Conservation (phyloP, 257 asterid species). For the Cynanchum wilfordii region DNA sequence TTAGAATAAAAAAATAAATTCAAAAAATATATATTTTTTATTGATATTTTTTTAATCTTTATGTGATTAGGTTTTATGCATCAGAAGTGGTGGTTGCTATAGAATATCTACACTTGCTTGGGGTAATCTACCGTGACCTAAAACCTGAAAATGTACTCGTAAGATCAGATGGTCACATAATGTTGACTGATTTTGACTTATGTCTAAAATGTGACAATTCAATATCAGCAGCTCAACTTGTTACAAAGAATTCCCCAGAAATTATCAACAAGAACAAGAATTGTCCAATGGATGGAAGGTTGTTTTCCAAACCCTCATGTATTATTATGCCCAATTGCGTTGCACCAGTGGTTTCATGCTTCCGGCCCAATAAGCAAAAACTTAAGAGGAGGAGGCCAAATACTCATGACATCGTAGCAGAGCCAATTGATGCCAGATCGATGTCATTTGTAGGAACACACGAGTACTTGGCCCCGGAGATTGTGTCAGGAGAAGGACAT, state of each 20-base stretch:
- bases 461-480: slow-evolving; percentile 67
- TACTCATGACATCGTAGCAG: slow-evolving; percentile 32
- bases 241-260: slow-evolving; percentile 22
- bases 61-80: slow-evolving; percentile 57
- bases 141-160: slow-evolving; percentile 79
- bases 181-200: slow-evolving; percentile 77
- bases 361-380: neutral
- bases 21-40: too few species aligned
- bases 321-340: slow-evolving; percentile 42
- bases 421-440: slow-evolving; percentile 57
- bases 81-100: slow-evolving; percentile 73
- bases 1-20: too few species aligned
- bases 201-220: slow-evolving; percentile 47
- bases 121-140: slow-evolving; percentile 58
- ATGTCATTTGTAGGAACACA: slow-evolving; percentile 77
- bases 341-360: slow-evolving; percentile 31
- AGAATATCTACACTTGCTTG: slow-evolving; percentile 83
- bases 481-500: slow-evolving; percentile 65
- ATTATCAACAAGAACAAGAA: neutral
- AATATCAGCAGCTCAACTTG: slow-evolving; percentile 40
- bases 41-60: neutral
- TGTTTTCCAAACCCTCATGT: slow-evolving; percentile 35
- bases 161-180: slow-evolving; percentile 65
- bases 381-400: slow-evolving; percentile 2
- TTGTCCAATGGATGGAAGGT: neutral